Conservation (phyloP, 2,329 filamentous ascomycete genomes). For the Colletotrichum musicola region DNA sequence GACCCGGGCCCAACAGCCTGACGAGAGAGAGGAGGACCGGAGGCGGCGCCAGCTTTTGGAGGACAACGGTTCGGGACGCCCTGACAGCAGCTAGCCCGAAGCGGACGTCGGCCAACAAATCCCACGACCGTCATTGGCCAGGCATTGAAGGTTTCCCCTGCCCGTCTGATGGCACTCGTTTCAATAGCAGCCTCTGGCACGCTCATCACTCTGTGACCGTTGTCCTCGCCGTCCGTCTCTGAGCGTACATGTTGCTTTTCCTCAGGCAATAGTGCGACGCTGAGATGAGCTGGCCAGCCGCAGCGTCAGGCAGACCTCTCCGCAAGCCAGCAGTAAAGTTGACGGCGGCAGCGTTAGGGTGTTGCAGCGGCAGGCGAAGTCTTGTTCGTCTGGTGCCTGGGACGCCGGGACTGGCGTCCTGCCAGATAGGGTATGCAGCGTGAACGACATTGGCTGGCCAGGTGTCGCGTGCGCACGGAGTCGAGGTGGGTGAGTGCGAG, state of each 20-base stretch:
- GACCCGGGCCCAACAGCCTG: constrained; percentile 31
- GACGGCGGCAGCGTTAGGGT: neutral
- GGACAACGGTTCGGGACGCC: constrained; percentile 37
- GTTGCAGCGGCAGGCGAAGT: constrained; percentile 6
- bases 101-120: constrained; percentile 19
- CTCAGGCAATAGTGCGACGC: constrained; percentile 14
- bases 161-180: constrained; percentile 12
- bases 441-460: constrained; percentile 19
- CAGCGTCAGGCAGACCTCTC: too few species aligned
- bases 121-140: constrained; percentile 17
- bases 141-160: constrained; percentile 21
- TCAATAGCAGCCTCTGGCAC: constrained; percentile 17
- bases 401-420: constrained; percentile 13
- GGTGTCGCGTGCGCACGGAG: constrained; percentile 33
- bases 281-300: neutral
- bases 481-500: constrained; percentile 13
- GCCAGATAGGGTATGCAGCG: constrained; percentile 26
- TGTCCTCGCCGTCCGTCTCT: neutral
- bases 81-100: constrained; percentile 32
- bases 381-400: constrained; percentile 5
- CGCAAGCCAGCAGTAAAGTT: too few species aligned
- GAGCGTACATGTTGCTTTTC: constrained; percentile 6
- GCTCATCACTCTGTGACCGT: constrained; percentile 3
- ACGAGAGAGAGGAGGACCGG: neutral
- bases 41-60: constrained; percentile 13